Evolutionary conservation across 352 stramenopile genomes (phyloP), one percentile per base, ranked within the genome.

Genomic region (Phytophthora pinifolia): DNA sequence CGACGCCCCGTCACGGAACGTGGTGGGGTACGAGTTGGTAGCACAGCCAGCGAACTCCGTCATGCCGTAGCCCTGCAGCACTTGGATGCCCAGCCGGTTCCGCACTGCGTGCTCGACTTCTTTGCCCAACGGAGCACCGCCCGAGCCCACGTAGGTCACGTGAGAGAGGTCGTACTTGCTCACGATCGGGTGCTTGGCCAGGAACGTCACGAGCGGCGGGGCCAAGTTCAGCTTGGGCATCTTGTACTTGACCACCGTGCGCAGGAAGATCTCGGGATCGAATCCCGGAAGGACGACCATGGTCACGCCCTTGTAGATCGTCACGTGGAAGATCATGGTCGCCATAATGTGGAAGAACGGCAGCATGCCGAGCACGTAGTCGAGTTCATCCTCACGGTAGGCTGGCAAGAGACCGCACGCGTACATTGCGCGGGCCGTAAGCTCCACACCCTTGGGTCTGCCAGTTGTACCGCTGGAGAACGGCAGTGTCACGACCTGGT

Each of bases 291-390:
- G 83, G 1, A 96, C 89, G 13, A 98, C 81, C 14, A 94, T 69
- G 7, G 81, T 83, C 33, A 79, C 59, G 9, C 88, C 89, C 62
- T 85, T 81, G 71, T 88, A 90, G 38, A 92, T 74, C 9, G 74
- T 75, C 42, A 93, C 79, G 34, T 98, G 71, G 38, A 96, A 70
- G 31, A 94, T 83, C 39, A 87, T 80, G 2, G 85, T 75, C 15
- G 86, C 92, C 70, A 98, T 98, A 43, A 98, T 98, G 64, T 98
- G 96, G 77, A 97, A 98, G 56, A 98, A 97, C 31, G 96, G 94
- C 14, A 98, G 74, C 50, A 92, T 61, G 1, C 60, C 72, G 12
- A 96, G 34, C n/a, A 30, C 48, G 39, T 60, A 65, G 2, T 71
- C 34, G n/a, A 64, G 6, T 7, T 69, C 47, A 2, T 74, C 64